phyloP scores from a whole-genome alignment of 2,329 filamentous ascomycete species.

The Xylariaceae sp. region DNA sequence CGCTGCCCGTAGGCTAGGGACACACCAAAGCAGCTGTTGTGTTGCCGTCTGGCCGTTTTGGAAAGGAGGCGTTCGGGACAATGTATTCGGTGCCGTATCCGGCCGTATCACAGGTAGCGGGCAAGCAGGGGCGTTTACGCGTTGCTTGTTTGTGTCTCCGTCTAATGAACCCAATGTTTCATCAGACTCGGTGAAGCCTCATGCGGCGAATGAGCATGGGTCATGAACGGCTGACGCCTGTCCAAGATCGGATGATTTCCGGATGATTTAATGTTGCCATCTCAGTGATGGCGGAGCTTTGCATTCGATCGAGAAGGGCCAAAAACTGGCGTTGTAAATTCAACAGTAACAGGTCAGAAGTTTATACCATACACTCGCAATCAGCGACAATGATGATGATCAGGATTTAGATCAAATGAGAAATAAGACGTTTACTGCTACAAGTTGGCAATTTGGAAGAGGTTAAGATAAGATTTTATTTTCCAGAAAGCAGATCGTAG shows the following conservation, averaged over 20 bases:
- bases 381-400: background rate
- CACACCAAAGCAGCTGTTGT: conserved; percentile 24
- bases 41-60: conserved; percentile 28
- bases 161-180: conserved; percentile 27
- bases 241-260: background rate
- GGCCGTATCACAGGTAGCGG: conserved; percentile 32
- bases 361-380: background rate
- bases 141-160: conserved; percentile 27
- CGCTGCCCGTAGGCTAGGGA: too few species aligned
- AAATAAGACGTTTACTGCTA: too few species aligned
- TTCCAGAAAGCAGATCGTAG: too few species aligned
- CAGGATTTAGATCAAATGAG: background rate
- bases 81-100: conserved; percentile 29
- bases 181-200: conserved; percentile 25
- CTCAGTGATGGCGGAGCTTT: background rate
- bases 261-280: background rate
- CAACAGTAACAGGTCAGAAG: background rate
- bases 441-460: background rate
- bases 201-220: conserved; percentile 24
- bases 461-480: too few species aligned
- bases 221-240: background rate
- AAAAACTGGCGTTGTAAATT: background rate
- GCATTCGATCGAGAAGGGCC: background rate
- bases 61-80: conserved; percentile 15
- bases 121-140: conserved; percentile 14